A percentile compares a stretch with the other conserved stretches of the same genome.
Evolutionary conservation across 371 early-diverging fungal species (phyloP).

Genomic region (Gilbertella persicaria): DNA sequence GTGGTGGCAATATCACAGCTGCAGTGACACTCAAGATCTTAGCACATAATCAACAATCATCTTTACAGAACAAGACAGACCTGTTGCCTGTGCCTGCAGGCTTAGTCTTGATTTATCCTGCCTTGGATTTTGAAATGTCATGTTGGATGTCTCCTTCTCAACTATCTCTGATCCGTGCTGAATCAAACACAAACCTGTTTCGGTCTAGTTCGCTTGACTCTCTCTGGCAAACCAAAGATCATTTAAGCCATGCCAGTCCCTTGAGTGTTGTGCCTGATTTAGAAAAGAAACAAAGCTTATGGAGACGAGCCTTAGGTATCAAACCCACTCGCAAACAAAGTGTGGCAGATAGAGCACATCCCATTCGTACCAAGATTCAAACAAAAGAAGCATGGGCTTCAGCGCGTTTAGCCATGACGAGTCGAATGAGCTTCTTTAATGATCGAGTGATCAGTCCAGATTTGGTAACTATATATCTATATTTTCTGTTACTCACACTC

Average conservation of each 20-base stretch:
- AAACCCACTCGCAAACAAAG: slow-evolving; percentile 8
- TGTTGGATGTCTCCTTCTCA: slow-evolving; percentile 87
- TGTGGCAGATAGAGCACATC: slow-evolving; percentile 21
- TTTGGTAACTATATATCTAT: slow-evolving; percentile 48
- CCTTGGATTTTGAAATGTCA: slow-evolving; percentile 84
- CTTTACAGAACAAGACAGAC: slow-evolving; percentile 31
- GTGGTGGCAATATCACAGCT: slow-evolving; percentile 80
- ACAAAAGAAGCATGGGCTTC: slow-evolving; percentile 40
- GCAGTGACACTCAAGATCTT: slow-evolving; percentile 73
- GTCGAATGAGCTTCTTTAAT: slow-evolving; percentile 83
- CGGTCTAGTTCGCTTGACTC: slow-evolving; percentile 60
- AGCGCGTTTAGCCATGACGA: slow-evolving; percentile 77
- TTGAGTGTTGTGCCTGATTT: slow-evolving; percentile 57
- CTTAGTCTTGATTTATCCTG: slow-evolving; percentile 88
- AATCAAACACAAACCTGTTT: slow-evolving; percentile 50
- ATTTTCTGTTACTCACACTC: background rate
- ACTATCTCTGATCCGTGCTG: slow-evolving; percentile 51
- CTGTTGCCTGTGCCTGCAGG: slow-evolving; percentile 52
- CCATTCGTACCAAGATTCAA: slow-evolving; percentile 14
- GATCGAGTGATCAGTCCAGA: slow-evolving; percentile 84
- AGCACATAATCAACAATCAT: slow-evolving; percentile 41
- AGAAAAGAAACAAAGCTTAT: slow-evolving; percentile 38
- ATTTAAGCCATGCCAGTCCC: slow-evolving; percentile 57
- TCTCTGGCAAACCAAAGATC: slow-evolving; percentile 59
- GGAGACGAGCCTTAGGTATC: slow-evolving; percentile 29